Evolutionary conservation across 805 yeast genomes (phyloP), one percentile per base, ranked within the genome.

Genomic region (Ogataea naganishii): DNA sequence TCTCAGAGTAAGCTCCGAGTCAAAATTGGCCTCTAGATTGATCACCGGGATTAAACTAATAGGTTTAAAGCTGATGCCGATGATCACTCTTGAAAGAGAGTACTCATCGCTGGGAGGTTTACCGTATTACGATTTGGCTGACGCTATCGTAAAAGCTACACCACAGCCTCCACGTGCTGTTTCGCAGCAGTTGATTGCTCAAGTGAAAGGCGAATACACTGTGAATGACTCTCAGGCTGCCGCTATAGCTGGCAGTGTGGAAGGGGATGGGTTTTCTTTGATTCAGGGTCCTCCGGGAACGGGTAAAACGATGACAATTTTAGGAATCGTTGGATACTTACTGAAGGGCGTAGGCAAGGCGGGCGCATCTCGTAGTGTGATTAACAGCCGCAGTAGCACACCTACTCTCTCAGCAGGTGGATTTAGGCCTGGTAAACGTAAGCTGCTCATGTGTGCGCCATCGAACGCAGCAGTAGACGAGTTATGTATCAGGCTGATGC

Each of bases 251-350:
- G 83, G 85, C 1, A 70, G 95, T 0, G 72, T 75, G 18, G 62
- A 69, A 7, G 29, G 23, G 11, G 63, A 64, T 1, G 99, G 98
- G 0, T 85, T 92, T 48, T 78, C 94, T 0, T 63, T 92, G 31
- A 88, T 92, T 52, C 98, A 92, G 58, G 99, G 96, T 34, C 99
- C 99, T 0, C 99, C 99, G 0, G 99, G 99, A 55, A 89, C 97
- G 0, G 99, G 99, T 62, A 92, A 92, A 53, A 94, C 99, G 1
- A 94, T 89, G 51, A 92, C 99, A 0, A 92, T 94, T 57, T 53
- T 92, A 26, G 96, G 96, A 15, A 78, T 89, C 29, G 72, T 89
- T 19, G 96, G 96, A 0, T 74, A 85, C 32, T 73, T 76, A 36
- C 52, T 82, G 24, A 68, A 83, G 0, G 38, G 51, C 16, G 23